These are phyloP conservation scores for Podaxis rugospora DNA, from an alignment of 768 basidiomycete species.

Conservation along the genomic window DNA sequence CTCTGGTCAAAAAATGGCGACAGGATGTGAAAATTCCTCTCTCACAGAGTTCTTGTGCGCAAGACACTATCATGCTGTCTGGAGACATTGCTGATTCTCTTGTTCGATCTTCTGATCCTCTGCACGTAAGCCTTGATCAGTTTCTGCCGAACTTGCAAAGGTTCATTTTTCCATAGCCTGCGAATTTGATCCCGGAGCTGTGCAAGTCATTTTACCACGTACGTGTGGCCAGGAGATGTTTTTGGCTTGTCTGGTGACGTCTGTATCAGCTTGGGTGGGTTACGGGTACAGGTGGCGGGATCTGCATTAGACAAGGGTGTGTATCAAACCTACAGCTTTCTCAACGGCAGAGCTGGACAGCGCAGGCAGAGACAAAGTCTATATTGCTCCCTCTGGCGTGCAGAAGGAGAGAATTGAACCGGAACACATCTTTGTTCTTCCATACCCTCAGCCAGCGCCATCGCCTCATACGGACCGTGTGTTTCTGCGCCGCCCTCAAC, in stretches of 20 bases:
- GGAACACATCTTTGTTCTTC: constrained; percentile 83
- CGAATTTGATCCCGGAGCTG: constrained; percentile 86
- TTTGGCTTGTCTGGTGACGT: constrained; percentile 1
- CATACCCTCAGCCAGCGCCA: constrained; percentile 61
- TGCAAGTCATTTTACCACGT: constrained; percentile 77
- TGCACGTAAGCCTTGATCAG: constrained; percentile 42
- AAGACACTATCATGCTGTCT: constrained; percentile 16
- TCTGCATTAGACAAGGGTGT: constrained; percentile 67
- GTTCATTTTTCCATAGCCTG: constrained; percentile 49
- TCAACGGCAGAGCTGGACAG: neutral
- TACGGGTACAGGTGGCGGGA: constrained; percentile 83
- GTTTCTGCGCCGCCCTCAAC: constrained; percentile 71
- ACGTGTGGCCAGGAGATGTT: constrained; percentile 8
- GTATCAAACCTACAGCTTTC: constrained; percentile 16
- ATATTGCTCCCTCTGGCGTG: constrained; percentile 84
- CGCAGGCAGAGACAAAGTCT: constrained; percentile 61
- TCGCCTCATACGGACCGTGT: constrained; percentile 65
- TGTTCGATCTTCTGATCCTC: constrained; percentile 55
- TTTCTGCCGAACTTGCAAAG: neutral
- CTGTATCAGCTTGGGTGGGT: constrained; percentile 75
- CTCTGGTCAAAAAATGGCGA: neutral
- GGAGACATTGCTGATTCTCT: constrained; percentile 38
- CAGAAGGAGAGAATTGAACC: constrained; percentile 87
- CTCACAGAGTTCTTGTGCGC: neutral
- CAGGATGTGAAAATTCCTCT: neutral